Evolutionary conservation across 371 early-diverging fungal species (phyloP), one percentile per base, ranked within the genome.

Genomic region (Mortierella sp.): DNA sequence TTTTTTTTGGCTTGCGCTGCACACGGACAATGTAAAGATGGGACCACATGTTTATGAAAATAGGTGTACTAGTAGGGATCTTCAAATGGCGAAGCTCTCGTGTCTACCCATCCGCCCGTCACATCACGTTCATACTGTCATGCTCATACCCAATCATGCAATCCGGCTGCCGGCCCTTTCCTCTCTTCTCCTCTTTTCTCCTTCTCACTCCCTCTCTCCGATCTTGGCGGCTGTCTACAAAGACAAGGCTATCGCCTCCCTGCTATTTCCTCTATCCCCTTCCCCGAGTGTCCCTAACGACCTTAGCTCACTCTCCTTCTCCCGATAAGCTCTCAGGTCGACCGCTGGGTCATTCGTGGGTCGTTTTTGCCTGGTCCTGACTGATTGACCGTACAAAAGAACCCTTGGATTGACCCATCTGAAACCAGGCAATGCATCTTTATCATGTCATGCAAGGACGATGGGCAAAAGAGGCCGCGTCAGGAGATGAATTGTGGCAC

Each of bases 31-130:
- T 83, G 51, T 62, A 83, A 4, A 75, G 80, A 5, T 44, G 83
- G 57, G 82, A 82, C 29, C 83, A 84, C 29, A 83, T 73, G 47
- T 60, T 84, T 15, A n/a, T n/a, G n/a, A n/a, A n/a, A n/a, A n/a
- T n/a, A n/a, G n/a, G n/a, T n/a, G n/a, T n/a, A n/a, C n/a, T n/a
- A n/a, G n/a, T n/a, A 83, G 83, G 69, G 84, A 18, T 14, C 12
- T 26, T 23, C 47, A 30, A 55, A 19, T 50, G 52, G 47, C 25
- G 60, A 19, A 19, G 53, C 18, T 46, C 43, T 29, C 43, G 14
- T 23, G 6, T 6, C 44, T 28, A 11, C 18, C 43, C 26, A 18
- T 19, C 12, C 26, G 45, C 0, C 26, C 59, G 28, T 4, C 46
- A 23, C 11, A 28, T 44, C 18, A 46, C 58, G 19, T 29, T 25